Evolutionary conservation across 805 yeast species (phyloP).

Genomic region (Starmerella etchellsii): DNA sequence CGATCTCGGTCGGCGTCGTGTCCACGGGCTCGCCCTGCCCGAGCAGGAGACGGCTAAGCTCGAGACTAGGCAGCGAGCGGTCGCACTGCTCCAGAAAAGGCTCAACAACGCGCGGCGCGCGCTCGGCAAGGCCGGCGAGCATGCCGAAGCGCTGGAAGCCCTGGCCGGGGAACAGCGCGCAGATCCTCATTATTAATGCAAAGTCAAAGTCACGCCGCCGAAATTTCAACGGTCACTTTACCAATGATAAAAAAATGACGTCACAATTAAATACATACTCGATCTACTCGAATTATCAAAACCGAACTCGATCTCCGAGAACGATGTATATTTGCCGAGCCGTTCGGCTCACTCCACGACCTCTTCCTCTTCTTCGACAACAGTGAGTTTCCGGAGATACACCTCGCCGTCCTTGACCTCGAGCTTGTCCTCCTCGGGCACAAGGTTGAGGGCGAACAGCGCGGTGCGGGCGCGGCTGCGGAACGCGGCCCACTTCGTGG

Average conservation of each 20-base stretch:
- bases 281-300: too few relatives aligned
- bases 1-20: slow-evolving; percentile 32
- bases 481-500: slow-evolving; percentile 79
- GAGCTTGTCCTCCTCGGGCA: slow-evolving; percentile 18
- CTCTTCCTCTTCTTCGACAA: slow-evolving; percentile 40
- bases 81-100: slow-evolving; percentile 25
- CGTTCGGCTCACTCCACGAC: slow-evolving; percentile 22
- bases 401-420: slow-evolving; percentile 20
- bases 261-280: too few relatives aligned
- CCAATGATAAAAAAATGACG: too few relatives aligned
- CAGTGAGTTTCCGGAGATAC: slow-evolving; percentile 36
- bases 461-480: slow-evolving; percentile 41
- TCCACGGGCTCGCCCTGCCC: slow-evolving; percentile 11
- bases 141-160: slow-evolving; percentile 28
- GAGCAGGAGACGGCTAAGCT: slow-evolving; percentile 13
- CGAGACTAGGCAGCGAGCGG: slow-evolving; percentile 32
- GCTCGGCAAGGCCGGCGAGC: slow-evolving; percentile 18
- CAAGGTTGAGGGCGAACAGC: slow-evolving; percentile 26
- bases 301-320: too few relatives aligned
- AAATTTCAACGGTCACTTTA: too few relatives aligned
- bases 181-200: not conserved
- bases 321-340: too few relatives aligned
- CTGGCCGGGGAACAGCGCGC: slow-evolving; percentile 27
- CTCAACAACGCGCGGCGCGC: slow-evolving; percentile 19
- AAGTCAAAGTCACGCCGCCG: too few relatives aligned